Evolutionary conservation across 192 early-diverging fungal genomes (phyloP).

Genomic region (Coemansia guatemalensis): DNA sequence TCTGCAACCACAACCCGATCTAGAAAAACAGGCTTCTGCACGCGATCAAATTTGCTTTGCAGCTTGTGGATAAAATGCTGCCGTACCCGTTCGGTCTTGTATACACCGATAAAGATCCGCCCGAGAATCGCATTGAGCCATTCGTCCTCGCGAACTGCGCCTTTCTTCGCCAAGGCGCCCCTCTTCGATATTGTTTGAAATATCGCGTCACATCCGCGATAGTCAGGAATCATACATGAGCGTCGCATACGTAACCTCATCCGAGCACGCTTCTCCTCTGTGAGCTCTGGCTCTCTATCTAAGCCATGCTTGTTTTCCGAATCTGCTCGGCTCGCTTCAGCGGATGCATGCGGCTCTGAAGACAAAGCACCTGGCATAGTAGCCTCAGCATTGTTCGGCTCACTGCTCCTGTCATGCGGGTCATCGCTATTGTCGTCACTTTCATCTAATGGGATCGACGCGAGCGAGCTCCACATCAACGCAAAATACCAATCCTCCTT

Average conservation of each 20-base stretch:
- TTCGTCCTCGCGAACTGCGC: constrained; percentile 56
- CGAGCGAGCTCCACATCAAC: constrained; percentile 64
- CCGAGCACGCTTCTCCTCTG: constrained; percentile 23
- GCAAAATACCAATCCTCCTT: constrained; percentile 94
- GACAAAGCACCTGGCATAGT: not conserved
- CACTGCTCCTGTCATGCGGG: not conserved
- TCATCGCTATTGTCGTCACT: constrained; percentile 31
- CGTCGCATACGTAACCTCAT: constrained; percentile 32
- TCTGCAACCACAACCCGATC: constrained; percentile 77
- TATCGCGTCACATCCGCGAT: constrained; percentile 25
- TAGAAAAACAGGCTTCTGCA: constrained; percentile 67
- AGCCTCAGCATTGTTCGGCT: not conserved
- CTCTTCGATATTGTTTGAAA: constrained; percentile 33
- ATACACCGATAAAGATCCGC: constrained; percentile 71
- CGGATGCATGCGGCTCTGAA: not conserved
- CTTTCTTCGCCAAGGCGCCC: constrained; percentile 28
- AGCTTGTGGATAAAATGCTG: constrained; percentile 65
- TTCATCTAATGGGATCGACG: constrained; percentile 23
- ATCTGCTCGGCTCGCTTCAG: not conserved
- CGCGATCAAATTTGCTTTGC: constrained; percentile 61
- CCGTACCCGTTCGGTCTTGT: constrained; percentile 63
- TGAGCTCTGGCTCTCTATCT: constrained; percentile 2
- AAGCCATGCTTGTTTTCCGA: not conserved
- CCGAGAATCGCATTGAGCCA: constrained; percentile 90
- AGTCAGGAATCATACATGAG: constrained; percentile 39